These are phyloP conservation scores for Neurospora sp. DNA, from an alignment of 495 filamentous ascomycete genomes.

Conservation along the genomic window DNA sequence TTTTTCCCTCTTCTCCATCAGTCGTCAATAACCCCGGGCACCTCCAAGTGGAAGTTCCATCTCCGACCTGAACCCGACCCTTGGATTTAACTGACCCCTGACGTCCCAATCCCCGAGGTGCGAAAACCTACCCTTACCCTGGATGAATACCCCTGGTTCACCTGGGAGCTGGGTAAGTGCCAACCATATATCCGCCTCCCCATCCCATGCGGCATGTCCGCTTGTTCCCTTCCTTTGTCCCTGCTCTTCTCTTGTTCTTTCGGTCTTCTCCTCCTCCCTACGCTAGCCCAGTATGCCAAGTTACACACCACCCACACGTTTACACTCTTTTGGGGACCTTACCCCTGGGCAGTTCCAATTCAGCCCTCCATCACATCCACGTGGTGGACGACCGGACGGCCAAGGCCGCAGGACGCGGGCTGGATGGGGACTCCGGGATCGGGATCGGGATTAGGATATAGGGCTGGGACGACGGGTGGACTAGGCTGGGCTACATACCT, in stretches of 20 bases:
- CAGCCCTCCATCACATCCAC: no score
- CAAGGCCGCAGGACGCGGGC: background rate
- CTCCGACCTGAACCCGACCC: background rate
- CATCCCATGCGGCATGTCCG: background rate
- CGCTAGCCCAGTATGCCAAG: background rate
- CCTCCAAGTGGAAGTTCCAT: background rate
- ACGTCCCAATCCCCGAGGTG: background rate
- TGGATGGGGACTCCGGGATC: background rate
- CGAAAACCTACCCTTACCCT: background rate
- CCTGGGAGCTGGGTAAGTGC: background rate
- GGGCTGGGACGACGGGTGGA: background rate
- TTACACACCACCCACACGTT: background rate
- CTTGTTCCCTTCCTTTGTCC: background rate
- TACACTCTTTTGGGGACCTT: background rate
- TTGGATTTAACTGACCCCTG: background rate
- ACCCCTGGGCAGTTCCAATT: background rate
- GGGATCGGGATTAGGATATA: background rate
- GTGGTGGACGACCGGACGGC: no score
- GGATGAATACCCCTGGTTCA: background rate
- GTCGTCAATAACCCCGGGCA: no score
- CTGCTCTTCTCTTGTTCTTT: background rate
- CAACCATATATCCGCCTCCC: background rate
- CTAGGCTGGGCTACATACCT: no score
- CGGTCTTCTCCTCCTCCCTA: background rate
- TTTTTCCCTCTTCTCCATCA: no score